Evolutionary conservation across 148 eudicot genomes (phyloP), one percentile per base, ranked within the genome.

Genomic region (Camellia granthamiana): DNA sequence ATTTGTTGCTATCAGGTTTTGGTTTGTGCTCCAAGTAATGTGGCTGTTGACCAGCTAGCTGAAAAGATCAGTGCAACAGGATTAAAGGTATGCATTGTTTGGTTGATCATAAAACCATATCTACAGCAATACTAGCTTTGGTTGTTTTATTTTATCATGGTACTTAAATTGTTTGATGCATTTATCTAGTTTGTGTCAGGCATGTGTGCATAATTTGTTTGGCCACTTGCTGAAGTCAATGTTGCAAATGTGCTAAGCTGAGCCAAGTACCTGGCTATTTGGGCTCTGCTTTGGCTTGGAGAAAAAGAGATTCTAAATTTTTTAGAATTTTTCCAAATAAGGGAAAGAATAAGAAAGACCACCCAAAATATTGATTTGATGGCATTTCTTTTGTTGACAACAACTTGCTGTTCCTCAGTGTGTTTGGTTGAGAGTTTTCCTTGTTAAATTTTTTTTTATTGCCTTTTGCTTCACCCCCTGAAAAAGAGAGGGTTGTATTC

Each of bases 11-110:
- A 65, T 44, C 76, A 96, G 99, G 99, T 97, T 81, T 82, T 97
- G 87, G 99, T 97, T 54, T 97, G 99, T 89, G 99, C 99, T 75
- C 99, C 99, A 74, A 97, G 99, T 89, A 97, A 97, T 80, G 99
- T 97, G 75, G 99, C 99, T 81, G 99, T 97, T 18, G 99, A 97
- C 84, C 99, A 97, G 84, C 86, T 97, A 77, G 98, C 99, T 60
- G 99, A 97, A 80, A 97, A 97, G 93, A 97, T 97, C 81, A 97
- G 99, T 85, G 97, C 99, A 42, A 97, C 99, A 77, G 99, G 99
- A 46, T 84, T 97, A 74, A 97, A 97, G 97, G 99, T 97, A 78
- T 81, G 43, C 42, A 30, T 76, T 43, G 43, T 68, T 59, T 79
- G 58, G 60, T 72, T 23, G 14, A 70, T 70, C 3, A n/a, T n/a